Conservation (phyloP, 2,329 filamentous ascomycete species). For the Xylariales sp. region DNA sequence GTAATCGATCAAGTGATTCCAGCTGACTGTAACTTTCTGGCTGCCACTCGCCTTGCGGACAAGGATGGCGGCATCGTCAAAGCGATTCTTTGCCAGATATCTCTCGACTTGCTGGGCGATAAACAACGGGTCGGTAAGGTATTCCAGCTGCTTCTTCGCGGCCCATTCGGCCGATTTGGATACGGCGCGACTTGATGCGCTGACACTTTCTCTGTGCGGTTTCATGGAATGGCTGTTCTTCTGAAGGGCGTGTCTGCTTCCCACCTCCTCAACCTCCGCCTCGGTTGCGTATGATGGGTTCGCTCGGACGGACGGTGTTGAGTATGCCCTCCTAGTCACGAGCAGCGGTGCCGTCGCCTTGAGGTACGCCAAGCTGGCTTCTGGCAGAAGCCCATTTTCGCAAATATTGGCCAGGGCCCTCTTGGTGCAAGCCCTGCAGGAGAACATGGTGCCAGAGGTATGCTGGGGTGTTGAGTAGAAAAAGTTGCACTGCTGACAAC, state of each 20-base stretch:
- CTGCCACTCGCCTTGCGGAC: slow-evolving; percentile 64
- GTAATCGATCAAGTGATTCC: slow-evolving; percentile 82
- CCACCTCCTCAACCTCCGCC: too few species aligned
- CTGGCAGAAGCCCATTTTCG: slow-evolving; percentile 11
- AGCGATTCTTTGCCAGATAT: slow-evolving; percentile 54
- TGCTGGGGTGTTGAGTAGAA: neutral
- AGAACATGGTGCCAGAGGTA: slow-evolving; percentile 35
- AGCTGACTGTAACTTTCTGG: slow-evolving; percentile 67
- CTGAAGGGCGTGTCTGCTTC: too few species aligned
- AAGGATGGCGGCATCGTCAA: slow-evolving; percentile 64
- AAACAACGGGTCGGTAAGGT: slow-evolving; percentile 66
- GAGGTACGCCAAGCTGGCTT: too few species aligned
- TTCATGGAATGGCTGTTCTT: too few species aligned
- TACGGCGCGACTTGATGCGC: too few species aligned
- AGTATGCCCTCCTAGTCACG: too few species aligned
- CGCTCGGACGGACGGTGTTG: too few species aligned
- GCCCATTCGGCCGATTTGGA: slow-evolving; percentile 24
- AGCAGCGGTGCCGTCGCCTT: too few species aligned
- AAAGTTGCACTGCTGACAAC: neutral
- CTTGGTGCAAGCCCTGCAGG: slow-evolving; percentile 31
- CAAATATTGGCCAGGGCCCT: slow-evolving; percentile 16
- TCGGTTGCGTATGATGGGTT: too few species aligned
- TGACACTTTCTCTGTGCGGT: neutral
- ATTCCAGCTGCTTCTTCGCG: slow-evolving; percentile 53
- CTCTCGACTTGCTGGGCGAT: slow-evolving; percentile 64